phyloP scores from a whole-genome alignment of 805 yeast species.

The Saccharomycopsis selenospora region DNA sequence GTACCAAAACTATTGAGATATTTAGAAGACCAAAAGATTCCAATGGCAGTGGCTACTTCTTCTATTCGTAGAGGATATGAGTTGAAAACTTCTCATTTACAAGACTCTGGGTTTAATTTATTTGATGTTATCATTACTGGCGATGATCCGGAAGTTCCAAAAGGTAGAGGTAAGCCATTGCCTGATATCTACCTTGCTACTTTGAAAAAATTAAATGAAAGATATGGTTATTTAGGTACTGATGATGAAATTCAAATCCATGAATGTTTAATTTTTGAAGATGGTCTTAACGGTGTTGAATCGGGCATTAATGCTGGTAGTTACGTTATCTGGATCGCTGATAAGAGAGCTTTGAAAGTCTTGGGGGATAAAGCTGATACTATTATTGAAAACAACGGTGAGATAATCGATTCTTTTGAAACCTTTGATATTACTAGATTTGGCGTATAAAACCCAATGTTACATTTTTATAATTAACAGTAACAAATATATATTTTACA shows the following conservation, averaged over 20 bases:
- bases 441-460: conserved; percentile 38
- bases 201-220: conserved; percentile 59
- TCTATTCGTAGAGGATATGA: conserved; percentile 54
- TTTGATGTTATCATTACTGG: conserved; percentile 75
- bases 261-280: conserved; percentile 90
- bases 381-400: conserved; percentile 52
- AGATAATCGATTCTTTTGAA: conserved; percentile 42
- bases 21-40: conserved; percentile 47
- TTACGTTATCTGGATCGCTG: conserved; percentile 92
- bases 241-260: conserved; percentile 48
- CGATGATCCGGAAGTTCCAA: conserved; percentile 76
- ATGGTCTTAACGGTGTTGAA: conserved; percentile 85
- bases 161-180: conserved; percentile 85
- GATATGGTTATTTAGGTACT: conserved; percentile 26
- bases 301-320: conserved; percentile 83
- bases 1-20: conserved; percentile 60
- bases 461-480: too few species aligned
- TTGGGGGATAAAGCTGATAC: conserved; percentile 44
- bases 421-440: conserved; percentile 46
- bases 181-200: conserved; percentile 93
- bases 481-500: too few species aligned
- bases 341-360: conserved; percentile 56
- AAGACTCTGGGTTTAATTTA: conserved; percentile 46
- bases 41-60: conserved; percentile 89
- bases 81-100: conserved; percentile 67